phyloP scores from a whole-genome alignment of 257 asterid genomes.

The Solanum stenotomum region DNA sequence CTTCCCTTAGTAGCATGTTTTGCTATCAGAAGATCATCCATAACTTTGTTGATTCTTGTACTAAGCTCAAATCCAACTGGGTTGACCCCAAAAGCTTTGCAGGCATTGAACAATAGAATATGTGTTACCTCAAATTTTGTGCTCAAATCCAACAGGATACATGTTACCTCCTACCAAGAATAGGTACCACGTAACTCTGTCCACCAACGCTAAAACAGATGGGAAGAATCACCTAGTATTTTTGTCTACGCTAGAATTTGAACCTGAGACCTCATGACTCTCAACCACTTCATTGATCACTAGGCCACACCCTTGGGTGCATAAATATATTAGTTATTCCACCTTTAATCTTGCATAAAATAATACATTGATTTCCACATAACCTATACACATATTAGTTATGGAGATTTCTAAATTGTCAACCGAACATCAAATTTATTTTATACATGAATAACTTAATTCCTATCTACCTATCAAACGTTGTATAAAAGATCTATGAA shows the following conservation, averaged over 20 bases:
- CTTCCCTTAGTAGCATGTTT: too few relatives aligned
- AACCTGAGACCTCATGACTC: neutral
- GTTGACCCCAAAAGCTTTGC: too few relatives aligned
- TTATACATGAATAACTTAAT: neutral
- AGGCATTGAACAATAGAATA: too few relatives aligned
- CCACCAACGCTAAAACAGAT: neutral
- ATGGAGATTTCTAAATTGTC: neutral
- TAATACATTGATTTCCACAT: neutral
- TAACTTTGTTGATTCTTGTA: too few relatives aligned
- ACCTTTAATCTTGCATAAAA: too few relatives aligned
- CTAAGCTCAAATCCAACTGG: too few relatives aligned
- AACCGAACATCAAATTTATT: neutral
- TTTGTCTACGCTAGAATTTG: neutral
- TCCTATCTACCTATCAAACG: neutral
- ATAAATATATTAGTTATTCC: too few relatives aligned
- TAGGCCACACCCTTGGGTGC: neutral
- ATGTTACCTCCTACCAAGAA: neutral
- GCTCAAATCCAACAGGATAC: neutral
- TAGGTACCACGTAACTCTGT: neutral
- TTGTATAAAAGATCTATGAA: neutral
- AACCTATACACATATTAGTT: neutral
- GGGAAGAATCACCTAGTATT: neutral
- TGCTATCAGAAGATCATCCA: too few relatives aligned
- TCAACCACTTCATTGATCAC: too few relatives aligned
- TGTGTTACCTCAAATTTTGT: too few relatives aligned